Evolutionary conservation across 2,329 filamentous ascomycete genomes (phyloP).

Genomic region (Aspergillus pseudoterreus): DNA sequence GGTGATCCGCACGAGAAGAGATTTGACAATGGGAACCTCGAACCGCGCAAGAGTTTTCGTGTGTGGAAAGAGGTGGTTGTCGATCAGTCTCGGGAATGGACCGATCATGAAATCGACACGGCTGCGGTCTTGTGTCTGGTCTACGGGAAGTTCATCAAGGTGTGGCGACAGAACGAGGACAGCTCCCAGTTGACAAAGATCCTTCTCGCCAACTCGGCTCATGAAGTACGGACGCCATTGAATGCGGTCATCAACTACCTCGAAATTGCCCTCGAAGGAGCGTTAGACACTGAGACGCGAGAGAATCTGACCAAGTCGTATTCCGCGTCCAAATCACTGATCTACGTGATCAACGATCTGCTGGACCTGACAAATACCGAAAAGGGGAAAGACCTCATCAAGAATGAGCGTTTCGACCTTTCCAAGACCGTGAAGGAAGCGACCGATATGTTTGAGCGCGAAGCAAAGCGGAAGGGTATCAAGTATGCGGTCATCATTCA

Average conservation of each 20-base stretch:
- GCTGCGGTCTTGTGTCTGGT: slow-evolving; percentile 83
- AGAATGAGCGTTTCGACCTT: slow-evolving; percentile 76
- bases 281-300: slow-evolving; percentile 73
- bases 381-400: slow-evolving; percentile 72
- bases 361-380: slow-evolving; percentile 85
- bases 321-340: slow-evolving; percentile 85
- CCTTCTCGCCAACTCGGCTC: slow-evolving; percentile 80
- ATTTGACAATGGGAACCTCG: slow-evolving; percentile 71
- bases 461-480: slow-evolving; percentile 73
- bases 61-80: slow-evolving; percentile 77
- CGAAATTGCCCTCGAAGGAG: slow-evolving; percentile 82
- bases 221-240: slow-evolving; percentile 84
- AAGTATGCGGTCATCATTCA: slow-evolving; percentile 65
- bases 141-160: slow-evolving; percentile 86
- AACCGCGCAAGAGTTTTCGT: slow-evolving; percentile 78
- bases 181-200: slow-evolving; percentile 76
- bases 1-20: slow-evolving; percentile 59
- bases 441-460: slow-evolving; percentile 67
- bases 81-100: slow-evolving; percentile 83
- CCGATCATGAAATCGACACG: slow-evolving; percentile 83
- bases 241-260: slow-evolving; percentile 95
- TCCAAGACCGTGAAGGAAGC: slow-evolving; percentile 70
- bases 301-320: slow-evolving; percentile 82
- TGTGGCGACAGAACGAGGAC: slow-evolving; percentile 89
- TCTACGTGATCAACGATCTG: slow-evolving; percentile 91